Percentiles rank a stretch among this genome's conserved stretches.
phyloP scores from a whole-genome alignment of 495 filamentous ascomycete species.

The Daldinia decipiens region DNA sequence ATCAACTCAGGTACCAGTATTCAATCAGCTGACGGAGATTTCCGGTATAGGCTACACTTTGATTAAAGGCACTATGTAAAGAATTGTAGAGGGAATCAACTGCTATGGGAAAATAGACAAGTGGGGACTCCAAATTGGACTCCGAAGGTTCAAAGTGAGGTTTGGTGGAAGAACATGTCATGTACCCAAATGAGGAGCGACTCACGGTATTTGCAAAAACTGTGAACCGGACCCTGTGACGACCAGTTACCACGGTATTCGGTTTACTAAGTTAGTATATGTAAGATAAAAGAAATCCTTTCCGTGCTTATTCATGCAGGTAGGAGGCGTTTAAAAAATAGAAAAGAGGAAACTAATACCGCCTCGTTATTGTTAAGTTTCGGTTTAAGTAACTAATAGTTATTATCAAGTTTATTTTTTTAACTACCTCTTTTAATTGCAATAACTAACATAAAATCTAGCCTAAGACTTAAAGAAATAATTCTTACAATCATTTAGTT shows the following conservation, averaged over 20 bases:
- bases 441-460: background rate
- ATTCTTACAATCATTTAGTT: background rate
- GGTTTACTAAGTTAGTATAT: constrained; percentile 3
- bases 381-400: background rate
- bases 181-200: constrained; percentile 3
- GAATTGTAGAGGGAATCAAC: background rate
- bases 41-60: background rate
- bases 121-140: background rate
- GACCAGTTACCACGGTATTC: background rate
- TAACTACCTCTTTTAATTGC: background rate
- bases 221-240: background rate
- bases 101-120: background rate
- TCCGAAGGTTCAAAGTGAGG: constrained; percentile 1
- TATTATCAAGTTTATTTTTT: too few species aligned
- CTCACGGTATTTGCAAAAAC: constrained; percentile 6
- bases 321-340: background rate
- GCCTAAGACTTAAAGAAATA: background rate
- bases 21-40: background rate
- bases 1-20: background rate
- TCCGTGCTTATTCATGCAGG: background rate
- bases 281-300: constrained; percentile 1
- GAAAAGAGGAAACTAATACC: background rate
- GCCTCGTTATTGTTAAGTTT: background rate
- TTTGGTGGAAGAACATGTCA: constrained; percentile 2
- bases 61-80: constrained; percentile 2